Percentiles rank a stretch among this genome's conserved stretches.
Evolutionary conservation across 2,329 filamentous ascomycete genomes (phyloP).

Genomic region (Macrophomina pseudophaseolina): DNA sequence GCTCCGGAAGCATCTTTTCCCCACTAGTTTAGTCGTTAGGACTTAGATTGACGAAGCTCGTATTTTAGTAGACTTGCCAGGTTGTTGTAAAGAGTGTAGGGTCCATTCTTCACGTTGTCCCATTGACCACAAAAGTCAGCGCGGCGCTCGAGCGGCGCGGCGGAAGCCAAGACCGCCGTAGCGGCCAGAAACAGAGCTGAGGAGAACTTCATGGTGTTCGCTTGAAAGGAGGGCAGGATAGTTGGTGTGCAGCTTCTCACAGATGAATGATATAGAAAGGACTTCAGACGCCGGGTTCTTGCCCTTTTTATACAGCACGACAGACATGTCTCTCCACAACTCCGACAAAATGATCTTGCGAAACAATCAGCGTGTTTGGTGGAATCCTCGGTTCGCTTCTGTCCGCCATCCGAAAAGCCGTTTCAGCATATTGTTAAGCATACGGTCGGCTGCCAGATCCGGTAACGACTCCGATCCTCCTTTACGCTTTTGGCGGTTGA

Average conservation of each 20-base stretch:
- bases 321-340: not conserved
- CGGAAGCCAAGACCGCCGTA: constrained; percentile 37
- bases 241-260: not conserved
- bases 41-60: too few relatives aligned
- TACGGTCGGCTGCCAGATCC: not conserved
- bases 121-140: constrained; percentile 42
- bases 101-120: constrained; percentile 35
- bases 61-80: constrained; percentile 31
- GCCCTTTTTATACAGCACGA: not conserved
- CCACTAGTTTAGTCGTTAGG: constrained; percentile 37
- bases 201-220: constrained; percentile 37
- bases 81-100: constrained; percentile 46
- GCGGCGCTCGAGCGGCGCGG: constrained; percentile 37
- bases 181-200: constrained; percentile 33
- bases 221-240: not conserved
- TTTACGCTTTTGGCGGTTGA: not conserved
- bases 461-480: not conserved
- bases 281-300: not conserved
- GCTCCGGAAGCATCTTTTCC: constrained; percentile 42
- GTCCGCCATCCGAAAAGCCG: constrained; percentile 3
- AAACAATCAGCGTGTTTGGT: not conserved
- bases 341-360: not conserved
- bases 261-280: not conserved
- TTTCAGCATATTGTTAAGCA: constrained; percentile 19
- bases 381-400: constrained; percentile 9